These are phyloP conservation scores for Talaromyces ruber DNA, from an alignment of 495 filamentous ascomycete genomes.

Conservation along the genomic window DNA sequence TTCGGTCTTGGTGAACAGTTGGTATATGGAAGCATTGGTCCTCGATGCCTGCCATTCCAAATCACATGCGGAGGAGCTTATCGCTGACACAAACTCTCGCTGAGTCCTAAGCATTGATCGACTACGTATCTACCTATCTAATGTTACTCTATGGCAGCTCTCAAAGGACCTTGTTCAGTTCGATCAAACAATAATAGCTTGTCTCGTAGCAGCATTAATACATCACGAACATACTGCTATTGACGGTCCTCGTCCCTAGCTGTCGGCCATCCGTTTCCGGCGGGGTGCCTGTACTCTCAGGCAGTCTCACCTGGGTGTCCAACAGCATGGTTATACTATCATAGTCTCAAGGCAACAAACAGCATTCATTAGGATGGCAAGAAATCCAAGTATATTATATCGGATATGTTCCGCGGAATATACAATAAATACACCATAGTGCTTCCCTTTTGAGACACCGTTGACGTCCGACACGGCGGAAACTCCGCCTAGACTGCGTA, in stretches of 20 bases:
- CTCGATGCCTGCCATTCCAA: not conserved
- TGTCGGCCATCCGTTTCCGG: slow-evolving; percentile 4
- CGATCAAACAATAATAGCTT: no score
- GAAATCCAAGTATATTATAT: not conserved
- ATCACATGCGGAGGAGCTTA: not conserved
- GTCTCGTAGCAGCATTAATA: not conserved
- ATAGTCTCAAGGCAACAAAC: not conserved
- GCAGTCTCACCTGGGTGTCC: not conserved
- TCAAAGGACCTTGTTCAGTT: not conserved
- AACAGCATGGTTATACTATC: not conserved
- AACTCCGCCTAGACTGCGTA: not conserved
- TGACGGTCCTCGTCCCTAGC: not conserved
- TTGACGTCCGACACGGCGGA: not conserved
- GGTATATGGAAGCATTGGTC: not conserved
- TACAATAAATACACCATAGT: not conserved
- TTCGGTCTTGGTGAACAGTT: not conserved
- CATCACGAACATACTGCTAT: not conserved
- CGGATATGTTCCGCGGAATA: not conserved
- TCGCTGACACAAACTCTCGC: not conserved
- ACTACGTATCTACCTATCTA: not conserved
- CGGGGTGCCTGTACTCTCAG: not conserved
- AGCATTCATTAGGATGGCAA: not conserved
- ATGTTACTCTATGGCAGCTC: not conserved
- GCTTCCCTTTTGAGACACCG: not conserved
- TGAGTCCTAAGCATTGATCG: no score